Conservation (phyloP, 108 stramenopile species). For the Asterionellopsis glacialis region DNA sequence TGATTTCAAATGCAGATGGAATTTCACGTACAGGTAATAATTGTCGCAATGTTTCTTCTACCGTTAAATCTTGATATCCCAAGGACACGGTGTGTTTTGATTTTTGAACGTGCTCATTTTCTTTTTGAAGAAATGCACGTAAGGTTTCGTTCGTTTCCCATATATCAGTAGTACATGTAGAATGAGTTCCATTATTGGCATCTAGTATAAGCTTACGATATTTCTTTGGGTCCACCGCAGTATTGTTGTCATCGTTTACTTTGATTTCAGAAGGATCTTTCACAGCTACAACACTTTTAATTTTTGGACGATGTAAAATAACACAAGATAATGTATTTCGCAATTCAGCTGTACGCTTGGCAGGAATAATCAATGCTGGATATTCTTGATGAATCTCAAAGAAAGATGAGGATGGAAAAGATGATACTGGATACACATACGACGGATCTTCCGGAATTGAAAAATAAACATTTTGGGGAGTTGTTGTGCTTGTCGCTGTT, state of each 20-base stretch:
- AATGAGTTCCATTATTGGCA: not conserved
- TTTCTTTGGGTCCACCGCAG: constrained; percentile 10
- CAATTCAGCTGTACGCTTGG: constrained; percentile 45
- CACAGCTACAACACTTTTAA: constrained; percentile 38
- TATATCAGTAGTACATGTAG: constrained; percentile 11
- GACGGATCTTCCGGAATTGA: constrained; percentile 5
- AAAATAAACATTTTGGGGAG: too few relatives aligned
- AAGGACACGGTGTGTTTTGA: constrained; percentile 15
- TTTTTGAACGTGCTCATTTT: constrained; percentile 4
- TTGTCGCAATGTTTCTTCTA: constrained; percentile 67
- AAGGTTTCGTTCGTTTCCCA: constrained; percentile 22
- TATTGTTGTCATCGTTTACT: not conserved
- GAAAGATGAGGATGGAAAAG: constrained; percentile 20
- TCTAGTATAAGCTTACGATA: constrained; percentile 23
- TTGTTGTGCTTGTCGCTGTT: too few relatives aligned
- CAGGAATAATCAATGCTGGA: constrained; percentile 68
- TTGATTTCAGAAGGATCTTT: not conserved
- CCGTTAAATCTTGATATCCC: constrained; percentile 56
- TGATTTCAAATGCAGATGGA: constrained; percentile 90
- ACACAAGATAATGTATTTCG: constrained; percentile 42
- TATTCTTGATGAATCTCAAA: constrained; percentile 27
- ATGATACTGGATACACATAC: constrained; percentile 17
- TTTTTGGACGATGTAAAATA: constrained; percentile 52
- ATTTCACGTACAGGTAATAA: constrained; percentile 67
- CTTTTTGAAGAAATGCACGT: constrained; percentile 21